Evolutionary conservation across 2,329 filamentous ascomycete genomes (phyloP).

Genomic region (Neopestalotiopsis rosae): DNA sequence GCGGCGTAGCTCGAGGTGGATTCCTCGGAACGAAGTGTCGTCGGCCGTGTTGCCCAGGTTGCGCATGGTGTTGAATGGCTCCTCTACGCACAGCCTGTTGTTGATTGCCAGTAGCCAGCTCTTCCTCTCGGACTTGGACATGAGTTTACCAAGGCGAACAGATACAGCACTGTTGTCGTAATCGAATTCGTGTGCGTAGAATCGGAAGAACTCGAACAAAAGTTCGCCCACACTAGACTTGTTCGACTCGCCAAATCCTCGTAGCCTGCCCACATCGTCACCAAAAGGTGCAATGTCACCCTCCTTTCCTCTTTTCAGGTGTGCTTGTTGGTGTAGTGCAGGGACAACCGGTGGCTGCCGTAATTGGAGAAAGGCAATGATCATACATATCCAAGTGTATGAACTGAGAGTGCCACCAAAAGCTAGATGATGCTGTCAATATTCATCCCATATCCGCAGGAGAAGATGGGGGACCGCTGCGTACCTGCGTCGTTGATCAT

Average conservation of each 20-base stretch:
- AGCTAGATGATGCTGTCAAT: constrained; percentile 54
- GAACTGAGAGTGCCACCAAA: constrained; percentile 95
- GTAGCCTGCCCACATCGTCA: constrained; percentile 79
- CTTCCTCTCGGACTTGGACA: constrained; percentile 84
- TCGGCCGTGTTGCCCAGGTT: constrained; percentile 97
- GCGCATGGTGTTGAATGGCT: constrained; percentile 88
- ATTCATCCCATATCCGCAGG: background rate
- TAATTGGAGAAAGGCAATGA: constrained; percentile 93
- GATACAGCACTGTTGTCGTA: constrained; percentile 86
- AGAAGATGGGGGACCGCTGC: constrained; percentile 37
- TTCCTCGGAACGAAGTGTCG: constrained; percentile 88
- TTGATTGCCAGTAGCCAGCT: constrained; percentile 78
- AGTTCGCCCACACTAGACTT: constrained; percentile 82
- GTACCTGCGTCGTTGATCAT: constrained; percentile 95
- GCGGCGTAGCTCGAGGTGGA: constrained; percentile 87
- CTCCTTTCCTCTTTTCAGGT: constrained; percentile 66
- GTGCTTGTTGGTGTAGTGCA: constrained; percentile 76
- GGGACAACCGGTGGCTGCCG: constrained; percentile 84
- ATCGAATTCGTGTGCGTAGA: constrained; percentile 92
- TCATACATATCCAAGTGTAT: constrained; percentile 99
- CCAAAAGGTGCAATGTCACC: constrained; percentile 80
- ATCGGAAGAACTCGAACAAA: constrained; percentile 94
- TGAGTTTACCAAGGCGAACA: constrained; percentile 77
- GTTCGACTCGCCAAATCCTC: constrained; percentile 78
- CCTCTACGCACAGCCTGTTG: constrained; percentile 91